Base-by-base conservation (phyloP, 179 eudicot genomes). In the Carnegiea gigantea region DNA sequence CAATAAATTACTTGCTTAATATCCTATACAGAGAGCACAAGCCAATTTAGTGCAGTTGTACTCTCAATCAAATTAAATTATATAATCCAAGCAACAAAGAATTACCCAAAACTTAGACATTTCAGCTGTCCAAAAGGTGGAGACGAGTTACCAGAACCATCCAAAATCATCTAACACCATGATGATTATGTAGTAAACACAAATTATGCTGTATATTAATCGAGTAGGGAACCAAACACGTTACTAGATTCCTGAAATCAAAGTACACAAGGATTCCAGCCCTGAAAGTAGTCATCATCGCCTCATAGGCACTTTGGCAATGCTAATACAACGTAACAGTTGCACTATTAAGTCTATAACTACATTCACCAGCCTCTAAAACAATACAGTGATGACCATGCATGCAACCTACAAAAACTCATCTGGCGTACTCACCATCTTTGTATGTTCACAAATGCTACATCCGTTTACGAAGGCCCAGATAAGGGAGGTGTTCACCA, bases 391-490 rank as follows among this genome's bases (percentile, higher is more conserved):
- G 73, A 24, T 67, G 59, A 43, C 75, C 73, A 70, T 36, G 48
- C 14, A 57, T 43, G 68, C 57, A 59, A 2, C 73, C 84, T 64
- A 84, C 76, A 78, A 73, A 48, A 75, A 80, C 78, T 70, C 78
- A 74, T 48, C 67, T 60, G 24, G 70, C 46, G 67, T 78, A 81
- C 64, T 46, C 62, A 26, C 18, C 75, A 79, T n/a, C 84, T 70
- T 59, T 70, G 62, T 26, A 79, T 23, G 75, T 70, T 73, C 75
- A 81, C 82, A 78, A 65, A 33, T 46, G 54, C 84, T 80, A 85
- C 78, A 73, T 40, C 72, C 40, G 79, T 75, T 71, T 72, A 79
- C 80, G 40, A 68, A 54, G 65, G 78, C 76, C 78, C 54, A 23
- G 24, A 59, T 48, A 67, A 75, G 75, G 71, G 83, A 28, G 54